Percentiles rank a stretch among this genome's conserved stretches.
phyloP scores from a whole-genome alignment of 169 alveolate genomes.

The Pseudocohnilembus persalinus region DNA sequence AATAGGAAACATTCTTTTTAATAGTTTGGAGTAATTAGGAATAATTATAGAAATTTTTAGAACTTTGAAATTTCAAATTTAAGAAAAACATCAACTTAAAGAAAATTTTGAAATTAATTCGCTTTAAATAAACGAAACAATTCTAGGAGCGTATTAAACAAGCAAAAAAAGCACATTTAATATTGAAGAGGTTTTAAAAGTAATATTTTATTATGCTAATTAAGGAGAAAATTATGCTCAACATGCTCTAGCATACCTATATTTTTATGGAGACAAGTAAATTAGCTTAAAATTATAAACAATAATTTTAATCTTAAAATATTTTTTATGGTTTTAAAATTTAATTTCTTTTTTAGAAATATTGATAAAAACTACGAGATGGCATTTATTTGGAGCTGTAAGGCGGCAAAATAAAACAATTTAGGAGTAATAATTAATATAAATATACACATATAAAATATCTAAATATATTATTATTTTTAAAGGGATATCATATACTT shows the following conservation, averaged over 20 bases:
- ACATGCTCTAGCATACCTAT: background rate
- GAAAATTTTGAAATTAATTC: background rate
- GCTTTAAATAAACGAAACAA: background rate
- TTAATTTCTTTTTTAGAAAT: background rate
- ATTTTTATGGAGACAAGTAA: background rate
- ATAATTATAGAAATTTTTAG: background rate
- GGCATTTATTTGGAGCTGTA: background rate
- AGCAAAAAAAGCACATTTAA: background rate
- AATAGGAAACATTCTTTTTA: background rate
- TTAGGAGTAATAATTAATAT: background rate
- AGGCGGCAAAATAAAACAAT: background rate
- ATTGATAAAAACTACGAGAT: background rate
- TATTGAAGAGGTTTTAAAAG: background rate
- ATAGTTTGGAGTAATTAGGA: background rate
- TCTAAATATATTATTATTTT: no score
- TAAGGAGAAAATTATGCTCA: background rate
- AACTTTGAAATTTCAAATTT: background rate
- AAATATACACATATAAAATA: no score
- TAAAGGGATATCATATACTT: background rate
- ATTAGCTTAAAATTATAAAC: no score
- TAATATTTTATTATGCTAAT: background rate
- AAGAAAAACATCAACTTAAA: no score
- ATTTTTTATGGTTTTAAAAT: no score
- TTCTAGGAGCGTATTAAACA: background rate
- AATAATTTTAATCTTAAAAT: no score